Base-by-base conservation (phyloP, 140 eudicot genomes). In the Oenanthe javanica region DNA sequence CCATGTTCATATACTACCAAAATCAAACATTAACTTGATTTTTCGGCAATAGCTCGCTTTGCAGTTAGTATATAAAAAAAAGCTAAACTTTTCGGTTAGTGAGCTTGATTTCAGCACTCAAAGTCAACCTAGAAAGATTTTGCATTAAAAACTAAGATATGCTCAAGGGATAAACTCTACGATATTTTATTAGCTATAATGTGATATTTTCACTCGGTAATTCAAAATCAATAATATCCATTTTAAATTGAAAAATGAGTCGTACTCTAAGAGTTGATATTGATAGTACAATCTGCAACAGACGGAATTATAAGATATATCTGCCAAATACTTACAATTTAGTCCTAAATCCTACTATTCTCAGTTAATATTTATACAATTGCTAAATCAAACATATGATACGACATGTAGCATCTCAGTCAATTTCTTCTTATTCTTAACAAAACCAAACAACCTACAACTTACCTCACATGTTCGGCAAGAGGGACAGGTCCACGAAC, bases 401-500 rank as follows among this genome's bases (percentile, higher is more conserved):
- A 25, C n/a, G 2, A 42, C 51, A 46, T 47, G 42, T 11, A 25
- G 46, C 73, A 31, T 67, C 73, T 67, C 21, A 15, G 73, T 36
- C 43, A 36, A 67, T n/a, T 40, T 46, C 23, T 55, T 40, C 6
- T 1, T 10, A 12, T 9, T 21, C 36, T 75, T 5, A 13, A 10
- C 9, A 72, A 23, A 55, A n/a, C 2, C 38, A 66, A 25, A 9
- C 16, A 57, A 71, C 18, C 63, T 25, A 36, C 50, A 55, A 61
- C 72, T 82, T 83, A 95, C 99, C 97, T 95, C 99, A 81, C 99
- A 95, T 54, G 84, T 86, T 51, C 97, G 93, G 87, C 99, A 95
- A 77, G 99, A 91, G 81, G 99, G 97, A 77, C 99, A 95, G 31
- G 90, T 69, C 99, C 97, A 95, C 43, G 97, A 92, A 82, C 97